phyloP scores from a whole-genome alignment of 2,329 filamentous ascomycete species.

The Alternaria gaisen region DNA sequence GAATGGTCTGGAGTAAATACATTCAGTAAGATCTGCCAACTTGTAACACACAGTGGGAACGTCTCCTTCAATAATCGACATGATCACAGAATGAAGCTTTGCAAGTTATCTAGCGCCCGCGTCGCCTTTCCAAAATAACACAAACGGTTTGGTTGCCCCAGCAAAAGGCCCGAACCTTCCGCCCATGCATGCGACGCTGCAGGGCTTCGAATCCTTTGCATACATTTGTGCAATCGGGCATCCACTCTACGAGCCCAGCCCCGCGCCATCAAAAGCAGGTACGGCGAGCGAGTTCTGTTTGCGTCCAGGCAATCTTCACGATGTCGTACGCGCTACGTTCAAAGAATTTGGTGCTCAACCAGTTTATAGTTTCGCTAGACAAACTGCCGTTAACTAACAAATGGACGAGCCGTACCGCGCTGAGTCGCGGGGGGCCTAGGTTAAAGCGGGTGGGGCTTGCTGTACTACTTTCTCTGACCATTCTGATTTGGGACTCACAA shows the following conservation, averaged over 20 bases:
- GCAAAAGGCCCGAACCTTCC: neutral
- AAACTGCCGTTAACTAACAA: neutral
- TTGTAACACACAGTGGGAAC: neutral
- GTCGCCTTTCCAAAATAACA: neutral
- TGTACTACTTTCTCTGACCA: neutral
- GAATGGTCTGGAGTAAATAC: neutral
- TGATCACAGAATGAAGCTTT: neutral
- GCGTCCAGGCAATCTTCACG: neutral
- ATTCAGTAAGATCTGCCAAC: neutral
- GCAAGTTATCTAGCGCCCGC: neutral
- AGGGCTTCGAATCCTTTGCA: neutral
- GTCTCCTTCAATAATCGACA: neutral
- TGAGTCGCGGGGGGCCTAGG: neutral
- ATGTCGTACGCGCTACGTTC: neutral
- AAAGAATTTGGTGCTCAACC: neutral
- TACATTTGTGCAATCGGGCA: neutral
- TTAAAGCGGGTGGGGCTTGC: neutral
- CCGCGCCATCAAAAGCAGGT: neutral
- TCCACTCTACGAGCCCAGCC: neutral
- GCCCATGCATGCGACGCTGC: neutral
- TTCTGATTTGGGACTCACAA: neutral
- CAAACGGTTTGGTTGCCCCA: neutral
- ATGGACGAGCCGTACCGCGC: constrained; percentile 2
- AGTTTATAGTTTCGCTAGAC: neutral
- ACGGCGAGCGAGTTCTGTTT: neutral